Evolutionary conservation across 2,329 filamentous ascomycete species (phyloP), one percentile per base, ranked within the genome.

Genomic region (Fusarium floridanum): DNA sequence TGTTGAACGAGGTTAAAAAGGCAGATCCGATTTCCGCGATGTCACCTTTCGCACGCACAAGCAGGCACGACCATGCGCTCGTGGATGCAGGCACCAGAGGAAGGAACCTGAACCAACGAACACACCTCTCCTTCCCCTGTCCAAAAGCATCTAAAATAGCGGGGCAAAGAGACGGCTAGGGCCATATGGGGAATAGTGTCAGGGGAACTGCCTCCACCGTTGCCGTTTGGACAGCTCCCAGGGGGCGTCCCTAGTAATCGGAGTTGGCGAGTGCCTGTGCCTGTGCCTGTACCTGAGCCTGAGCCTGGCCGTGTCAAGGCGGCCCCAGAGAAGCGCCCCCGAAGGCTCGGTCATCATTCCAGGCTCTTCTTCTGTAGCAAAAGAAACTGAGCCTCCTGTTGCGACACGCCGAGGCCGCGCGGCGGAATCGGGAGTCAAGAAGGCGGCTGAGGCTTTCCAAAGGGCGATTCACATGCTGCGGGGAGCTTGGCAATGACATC

Each of bases 111-210:
- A 50, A 61, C 72, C 69, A 64, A 64, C 41, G 60, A 75, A 60
- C 48, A 61, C 68, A 70, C 75, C 24, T 70, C 71, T 66, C 63
- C 61, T 62, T 64, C 68, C 67, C 70, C 65, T 64, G 63, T 59
- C 43, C 41, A 39, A 48, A 62, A 73, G 69, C 64, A 71, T 62
- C 67, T 68, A 74, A 65, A 69, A 55, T 50, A 53, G 59, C 69
- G 66, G 61, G 29, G 43, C 63, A 59, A 48, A 48, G 29, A 60
- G 48, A 50, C 56, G 43, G 27, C 67, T 56, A 69, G 41, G 41
- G 16, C 64, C 41, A 32, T 6, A 76, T 71, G 61, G 7, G 79
- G 82, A 62, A 77, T 82, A 83, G 84, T 79, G 78, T 72, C 83
- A 85, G 82, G 83, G 80, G 81, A 82, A 80, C 65, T 36, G 11